These are phyloP conservation scores for Sordaria brevicollis DNA, from an alignment of 495 filamentous ascomycete genomes.

Conservation along the genomic window DNA sequence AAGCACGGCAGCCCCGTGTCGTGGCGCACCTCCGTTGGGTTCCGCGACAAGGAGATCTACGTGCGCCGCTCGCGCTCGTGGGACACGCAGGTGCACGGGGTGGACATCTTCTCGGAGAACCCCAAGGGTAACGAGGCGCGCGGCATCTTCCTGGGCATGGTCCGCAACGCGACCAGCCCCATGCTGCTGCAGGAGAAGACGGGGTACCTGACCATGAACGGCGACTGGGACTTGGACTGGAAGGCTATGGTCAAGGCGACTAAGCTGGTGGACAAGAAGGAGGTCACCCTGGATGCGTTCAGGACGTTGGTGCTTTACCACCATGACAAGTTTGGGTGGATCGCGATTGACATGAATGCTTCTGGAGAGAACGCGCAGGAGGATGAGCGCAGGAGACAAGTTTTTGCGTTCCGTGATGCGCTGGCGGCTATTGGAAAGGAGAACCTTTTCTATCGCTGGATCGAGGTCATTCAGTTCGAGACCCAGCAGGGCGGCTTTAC, in stretches of 20 bases:
- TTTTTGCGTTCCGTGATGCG: slow-evolving; percentile 61
- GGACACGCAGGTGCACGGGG: slow-evolving; percentile 35
- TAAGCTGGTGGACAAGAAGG: slow-evolving; percentile 49
- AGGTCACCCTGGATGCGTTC: slow-evolving; percentile 46
- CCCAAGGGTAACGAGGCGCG: slow-evolving; percentile 6
- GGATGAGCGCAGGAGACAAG: slow-evolving; percentile 47
- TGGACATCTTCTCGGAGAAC: slow-evolving; percentile 2
- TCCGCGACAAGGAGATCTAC: slow-evolving; percentile 61
- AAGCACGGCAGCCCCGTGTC: slow-evolving; percentile 43
- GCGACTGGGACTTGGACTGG: slow-evolving; percentile 76
- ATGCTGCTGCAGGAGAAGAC: slow-evolving; percentile 56
- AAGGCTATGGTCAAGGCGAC: slow-evolving; percentile 59
- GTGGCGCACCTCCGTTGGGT: slow-evolving; percentile 65
- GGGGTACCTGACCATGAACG: slow-evolving; percentile 67
- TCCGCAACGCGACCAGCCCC: slow-evolving; percentile 46
- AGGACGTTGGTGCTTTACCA: slow-evolving; percentile 55
- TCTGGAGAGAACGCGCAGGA: slow-evolving; percentile 42
- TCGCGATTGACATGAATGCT: slow-evolving; percentile 40
- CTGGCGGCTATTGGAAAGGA: slow-evolving; percentile 67
- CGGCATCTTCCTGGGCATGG: slow-evolving; percentile 23
- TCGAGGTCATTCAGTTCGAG: slow-evolving; percentile 77
- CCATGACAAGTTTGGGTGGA: slow-evolving; percentile 55
- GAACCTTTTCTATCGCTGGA: slow-evolving; percentile 74
- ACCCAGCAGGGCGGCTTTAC: slow-evolving; percentile 64
- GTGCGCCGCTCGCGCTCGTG: slow-evolving; percentile 57